These are phyloP conservation scores for Diutina sp. DNA, from an alignment of 1,139 yeast genomes.

Conservation along the genomic window DNA sequence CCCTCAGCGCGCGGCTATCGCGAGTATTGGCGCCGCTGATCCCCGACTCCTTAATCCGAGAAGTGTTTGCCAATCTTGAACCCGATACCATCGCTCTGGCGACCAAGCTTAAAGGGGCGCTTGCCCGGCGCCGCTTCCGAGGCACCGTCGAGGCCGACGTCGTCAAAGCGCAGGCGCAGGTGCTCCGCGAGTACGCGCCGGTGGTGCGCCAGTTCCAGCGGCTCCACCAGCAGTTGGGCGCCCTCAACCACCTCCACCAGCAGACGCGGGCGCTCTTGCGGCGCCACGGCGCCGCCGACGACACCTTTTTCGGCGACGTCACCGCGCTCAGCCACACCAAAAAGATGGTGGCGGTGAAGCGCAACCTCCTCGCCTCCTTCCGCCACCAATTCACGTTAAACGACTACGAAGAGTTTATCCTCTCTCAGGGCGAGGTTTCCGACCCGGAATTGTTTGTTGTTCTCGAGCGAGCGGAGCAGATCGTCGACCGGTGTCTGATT, in stretches of 20 bases:
- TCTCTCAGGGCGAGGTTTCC: constrained; percentile 30
- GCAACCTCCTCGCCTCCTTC: constrained; percentile 42
- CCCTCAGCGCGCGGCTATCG: constrained; percentile 34
- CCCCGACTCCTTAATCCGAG: constrained; percentile 35
- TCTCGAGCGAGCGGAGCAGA: constrained; percentile 46
- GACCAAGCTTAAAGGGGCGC: constrained; percentile 32
- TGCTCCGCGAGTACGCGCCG: constrained; percentile 52
- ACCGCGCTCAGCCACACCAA: constrained; percentile 28
- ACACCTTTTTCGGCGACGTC: constrained; percentile 21
- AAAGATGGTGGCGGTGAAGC: constrained; percentile 34
- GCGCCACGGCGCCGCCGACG: constrained; percentile 11
- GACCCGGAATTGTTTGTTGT: constrained; percentile 45
- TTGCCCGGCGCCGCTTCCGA: constrained; percentile 45
- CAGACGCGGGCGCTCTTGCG: constrained; percentile 25
- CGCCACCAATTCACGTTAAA: constrained; percentile 54
- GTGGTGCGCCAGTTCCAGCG: constrained; percentile 33
- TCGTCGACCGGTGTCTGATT: constrained; percentile 57
- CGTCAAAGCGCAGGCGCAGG: constrained; percentile 43
- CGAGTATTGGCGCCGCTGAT: constrained; percentile 36
- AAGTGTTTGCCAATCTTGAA: constrained; percentile 36
- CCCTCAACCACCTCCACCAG: constrained; percentile 21
- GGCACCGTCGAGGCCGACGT: constrained; percentile 64
- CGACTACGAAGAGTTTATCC: constrained; percentile 55
- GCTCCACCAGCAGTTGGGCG: constrained; percentile 26
- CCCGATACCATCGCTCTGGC: constrained; percentile 14